Conservation (phyloP, 176 grass and related monocot genomes). For the Musa troglodytarum region DNA sequence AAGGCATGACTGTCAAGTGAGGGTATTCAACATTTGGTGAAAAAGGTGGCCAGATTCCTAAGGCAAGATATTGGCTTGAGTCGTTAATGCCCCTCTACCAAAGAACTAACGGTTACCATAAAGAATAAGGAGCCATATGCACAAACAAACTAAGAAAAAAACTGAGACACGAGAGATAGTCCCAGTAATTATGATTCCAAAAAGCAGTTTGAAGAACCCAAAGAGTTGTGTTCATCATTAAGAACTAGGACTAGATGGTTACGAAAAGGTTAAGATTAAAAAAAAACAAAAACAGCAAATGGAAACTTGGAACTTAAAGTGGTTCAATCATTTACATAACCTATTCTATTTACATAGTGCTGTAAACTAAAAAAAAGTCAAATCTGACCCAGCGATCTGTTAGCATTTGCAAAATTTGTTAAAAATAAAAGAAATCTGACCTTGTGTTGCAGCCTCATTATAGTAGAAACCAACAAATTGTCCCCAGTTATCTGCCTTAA, state of each 20-base stretch:
- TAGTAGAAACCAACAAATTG: constrained; percentile 83
- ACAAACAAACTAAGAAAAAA: too few species aligned
- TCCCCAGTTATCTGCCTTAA: constrained; percentile 80
- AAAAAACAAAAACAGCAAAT: not conserved
- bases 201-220: not conserved
- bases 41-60: too few species aligned
- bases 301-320: not conserved
- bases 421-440: constrained; percentile 4
- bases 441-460: constrained; percentile 91
- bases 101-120: too few species aligned
- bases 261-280: not conserved
- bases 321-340: not conserved
- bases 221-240: not conserved
- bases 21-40: too few species aligned
- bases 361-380: not conserved
- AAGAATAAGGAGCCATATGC: too few species aligned
- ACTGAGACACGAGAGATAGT: too few species aligned
- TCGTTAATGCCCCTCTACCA: too few species aligned
- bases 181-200: not conserved
- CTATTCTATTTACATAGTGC: not conserved
- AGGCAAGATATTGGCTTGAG: too few species aligned
- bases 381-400: not conserved
- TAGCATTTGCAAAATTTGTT: not conserved
- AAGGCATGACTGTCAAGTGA: too few species aligned
- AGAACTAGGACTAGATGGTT: not conserved